A percentile compares a stretch with the other conserved stretches of the same genome.
phyloP scores from a whole-genome alignment of 306 rosid genomes.

The Biancaea sappan region DNA sequence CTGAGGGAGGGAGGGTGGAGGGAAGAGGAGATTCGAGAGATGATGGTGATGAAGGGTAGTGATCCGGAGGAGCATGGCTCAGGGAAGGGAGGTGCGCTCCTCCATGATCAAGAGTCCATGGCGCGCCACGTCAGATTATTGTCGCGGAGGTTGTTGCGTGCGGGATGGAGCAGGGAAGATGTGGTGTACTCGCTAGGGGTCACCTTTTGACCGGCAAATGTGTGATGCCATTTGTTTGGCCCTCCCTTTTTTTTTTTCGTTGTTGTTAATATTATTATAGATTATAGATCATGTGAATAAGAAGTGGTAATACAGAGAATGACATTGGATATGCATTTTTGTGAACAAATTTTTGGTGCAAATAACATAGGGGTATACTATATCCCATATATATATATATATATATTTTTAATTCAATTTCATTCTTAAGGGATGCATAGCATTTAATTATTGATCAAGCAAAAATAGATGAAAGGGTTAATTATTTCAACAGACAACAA shows the following conservation, averaged over 20 bases:
- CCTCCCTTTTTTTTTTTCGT: not conserved
- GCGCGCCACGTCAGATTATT: constrained; percentile 48
- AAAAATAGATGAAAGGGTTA: too few relatives aligned
- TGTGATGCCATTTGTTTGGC: not conserved
- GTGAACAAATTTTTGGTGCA: not conserved
- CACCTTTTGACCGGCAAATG: not conserved
- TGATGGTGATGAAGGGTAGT: constrained; percentile 63
- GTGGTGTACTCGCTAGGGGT: constrained; percentile 68
- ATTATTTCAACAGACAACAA: too few relatives aligned
- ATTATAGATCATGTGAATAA: not conserved
- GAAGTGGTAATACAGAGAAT: not conserved
- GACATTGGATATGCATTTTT: not conserved
- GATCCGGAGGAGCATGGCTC: not conserved
- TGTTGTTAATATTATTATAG: not conserved
- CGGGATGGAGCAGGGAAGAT: constrained; percentile 89
- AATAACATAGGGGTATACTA: not conserved
- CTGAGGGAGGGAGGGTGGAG: constrained; percentile 88
- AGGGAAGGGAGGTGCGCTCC: not conserved
- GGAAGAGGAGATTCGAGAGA: constrained; percentile 80
- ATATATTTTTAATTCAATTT: too few relatives aligned
- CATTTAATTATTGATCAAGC: too few relatives aligned
- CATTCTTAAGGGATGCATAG: too few relatives aligned
- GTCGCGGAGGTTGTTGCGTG: constrained; percentile 59
- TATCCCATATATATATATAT: not conserved
- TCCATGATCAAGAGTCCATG: constrained; percentile 26